These are phyloP conservation scores for Viola pubescens DNA, from an alignment of 441 rosid genomes.

Conservation along the genomic window DNA sequence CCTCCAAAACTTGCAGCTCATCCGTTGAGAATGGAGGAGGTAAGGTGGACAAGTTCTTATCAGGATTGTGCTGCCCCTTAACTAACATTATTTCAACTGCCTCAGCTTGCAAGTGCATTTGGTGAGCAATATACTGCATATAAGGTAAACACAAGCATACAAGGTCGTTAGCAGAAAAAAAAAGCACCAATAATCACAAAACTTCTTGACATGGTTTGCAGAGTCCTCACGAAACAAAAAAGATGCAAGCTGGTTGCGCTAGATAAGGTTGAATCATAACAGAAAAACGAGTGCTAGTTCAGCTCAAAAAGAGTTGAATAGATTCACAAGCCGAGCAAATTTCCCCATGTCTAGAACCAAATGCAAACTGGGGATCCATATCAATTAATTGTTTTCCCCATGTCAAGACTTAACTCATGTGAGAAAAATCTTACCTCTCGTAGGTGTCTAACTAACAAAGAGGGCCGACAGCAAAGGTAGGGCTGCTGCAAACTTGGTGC, in stretches of 20 bases:
- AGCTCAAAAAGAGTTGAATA: too few species aligned
- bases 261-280: too few species aligned
- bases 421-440: constrained; percentile 42
- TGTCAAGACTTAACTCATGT: not conserved
- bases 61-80: constrained; percentile 27
- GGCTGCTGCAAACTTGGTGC: constrained; percentile 47
- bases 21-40: constrained; percentile 21
- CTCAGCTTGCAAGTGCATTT: constrained; percentile 36
- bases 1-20: constrained; percentile 38
- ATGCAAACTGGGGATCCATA: too few species aligned
- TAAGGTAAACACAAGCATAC: not conserved
- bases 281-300: too few species aligned
- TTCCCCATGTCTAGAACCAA: too few species aligned
- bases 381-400: too few species aligned
- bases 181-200: too few species aligned
- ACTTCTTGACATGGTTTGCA: too few species aligned
- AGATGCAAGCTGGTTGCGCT: too few species aligned
- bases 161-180: not conserved
- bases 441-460: constrained; percentile 39
- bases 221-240: too few species aligned
- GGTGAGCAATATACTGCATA: constrained; percentile 48
- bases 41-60: constrained; percentile 22
- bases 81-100: constrained; percentile 45
- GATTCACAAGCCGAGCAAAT: too few species aligned
- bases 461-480: constrained; percentile 48